Base-by-base conservation (phyloP, 495 filamentous ascomycete species). In the Neurospora cerealis region DNA sequence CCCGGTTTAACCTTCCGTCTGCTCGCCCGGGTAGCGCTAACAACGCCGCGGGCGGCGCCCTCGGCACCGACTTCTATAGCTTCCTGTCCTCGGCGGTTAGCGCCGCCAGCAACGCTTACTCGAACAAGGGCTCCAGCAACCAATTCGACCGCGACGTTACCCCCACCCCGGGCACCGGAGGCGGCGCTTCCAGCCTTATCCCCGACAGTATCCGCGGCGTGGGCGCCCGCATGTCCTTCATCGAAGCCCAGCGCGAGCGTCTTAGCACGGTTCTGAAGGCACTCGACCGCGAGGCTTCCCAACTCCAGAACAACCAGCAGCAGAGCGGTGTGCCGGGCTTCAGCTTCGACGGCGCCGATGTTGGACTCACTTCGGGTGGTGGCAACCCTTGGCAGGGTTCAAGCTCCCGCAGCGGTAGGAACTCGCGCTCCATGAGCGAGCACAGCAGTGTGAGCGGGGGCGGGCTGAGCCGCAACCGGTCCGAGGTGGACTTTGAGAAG, bases 1-100 rank as follows among this genome's bases (percentile, higher is more conserved):
- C 93, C 13, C 89, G 95, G 19, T 97, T 98, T 86, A 92, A 89
- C 79, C 86, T 98, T 38, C 94, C 96, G 21, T 83, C 85, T 44
- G 85, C 87, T 8, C 75, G 87, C 39, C 34, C 71, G 37, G 72
- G 36, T n/a, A 38, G 37, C 17, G 10, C 69, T 36, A 48, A 40
- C 4, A 81, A 80, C 40, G 79, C 82, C 5, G 72, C 80, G 5
- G 79, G 78, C 71, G 81, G 80, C 36, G 78, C 84, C 21, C 83
- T 86, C 5, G 87, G 83, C 17, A 80, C 85, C 72, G 91, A 94
- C 75, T 90, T 94, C 74, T 97, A 95, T 77, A 87, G 87, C 80
- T 86, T 93, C 71, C 88, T 98, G 13, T 89, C 90, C 28, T 88
- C 91, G 3, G 93, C 92, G 9, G 83, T 95, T 39, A 78, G 70